Evolutionary conservation across 108 stramenopile species (phyloP), one percentile per base, ranked within the genome.

Genomic region (Cyclotella cryptica): DNA sequence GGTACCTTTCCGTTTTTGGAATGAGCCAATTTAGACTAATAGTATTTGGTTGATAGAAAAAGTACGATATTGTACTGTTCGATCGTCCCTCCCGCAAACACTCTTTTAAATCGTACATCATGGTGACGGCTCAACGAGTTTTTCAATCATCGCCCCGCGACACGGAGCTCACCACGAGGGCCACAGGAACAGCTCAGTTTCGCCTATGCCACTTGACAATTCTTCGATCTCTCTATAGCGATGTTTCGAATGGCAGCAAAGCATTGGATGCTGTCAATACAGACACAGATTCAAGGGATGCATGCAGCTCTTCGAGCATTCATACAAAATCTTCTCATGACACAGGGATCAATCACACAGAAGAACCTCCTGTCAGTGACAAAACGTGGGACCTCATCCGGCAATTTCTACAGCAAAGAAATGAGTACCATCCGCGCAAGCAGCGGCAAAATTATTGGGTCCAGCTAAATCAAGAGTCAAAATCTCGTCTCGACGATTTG

Each of bases 371-470:
- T 26, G 66, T 77, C 10, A 28, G 28, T 60, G 28, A 42, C 55
- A 57, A 65, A 71, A 66, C 69, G 47, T 71, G 63, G 70, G 42
- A 42, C 46, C 53, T 53, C 19, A 78, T 78, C 53, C 69, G 65
- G 10, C 49, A 69, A 44, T 71, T 78, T 27, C 27, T 71, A 11
- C 22, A 45, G 18, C 70, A 45, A 35, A 61, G 63, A 35, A 43
- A 24, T n/a, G 41, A 78, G 13, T 78, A 78, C 61, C 77, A 54
- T 24, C 77, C 77, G 44, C 70, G 46, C 40, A 53, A 71, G 28
- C n/a, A 71, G 29, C 77, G 55, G 1, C 64, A 78, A 71, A 60
- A 58, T 0, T 64, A 71, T 63, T 78, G 77, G 77, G 42, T 26
- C 15, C 46, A 65, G 65, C 27, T 78, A 53, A 44, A 46, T 44